These are phyloP conservation scores for Martiniozyma asiatica DNA, from an alignment of 1,139 yeast species.

Conservation along the genomic window DNA sequence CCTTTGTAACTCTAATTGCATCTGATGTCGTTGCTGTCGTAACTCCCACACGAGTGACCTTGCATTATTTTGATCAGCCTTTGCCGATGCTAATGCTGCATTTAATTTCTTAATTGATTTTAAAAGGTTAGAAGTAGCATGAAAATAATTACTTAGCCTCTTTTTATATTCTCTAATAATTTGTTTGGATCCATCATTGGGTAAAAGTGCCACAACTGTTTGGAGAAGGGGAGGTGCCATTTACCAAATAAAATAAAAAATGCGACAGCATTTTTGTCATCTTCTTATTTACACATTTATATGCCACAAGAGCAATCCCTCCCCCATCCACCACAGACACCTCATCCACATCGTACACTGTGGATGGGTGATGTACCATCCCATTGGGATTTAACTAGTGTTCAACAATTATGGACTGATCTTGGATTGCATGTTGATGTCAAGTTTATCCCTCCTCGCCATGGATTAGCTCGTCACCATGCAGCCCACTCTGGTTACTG, in stretches of 20 bases:
- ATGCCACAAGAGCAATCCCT: too few relatives aligned
- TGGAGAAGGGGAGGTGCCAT: too few relatives aligned
- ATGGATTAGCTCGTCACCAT: constrained; percentile 20
- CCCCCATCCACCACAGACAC: constrained; percentile 38
- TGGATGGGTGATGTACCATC: constrained; percentile 98
- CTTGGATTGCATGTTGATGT: constrained; percentile 38
- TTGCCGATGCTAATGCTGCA: too few relatives aligned
- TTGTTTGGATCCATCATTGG: constrained; percentile 15
- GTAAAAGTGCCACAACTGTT: too few relatives aligned
- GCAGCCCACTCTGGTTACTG: constrained; percentile 61
- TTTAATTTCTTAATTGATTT: constrained; percentile 27
- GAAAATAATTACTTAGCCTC: constrained; percentile 18
- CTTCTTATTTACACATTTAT: too few relatives aligned
- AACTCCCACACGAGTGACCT: constrained; percentile 1
- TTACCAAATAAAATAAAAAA: too few relatives aligned
- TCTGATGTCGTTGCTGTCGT: constrained; percentile 1
- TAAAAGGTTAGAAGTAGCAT: constrained; percentile 28
- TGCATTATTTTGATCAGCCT: constrained; percentile 27
- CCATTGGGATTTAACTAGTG: constrained; percentile 63
- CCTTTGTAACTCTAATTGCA: constrained; percentile 1
- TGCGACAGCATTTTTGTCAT: too few relatives aligned
- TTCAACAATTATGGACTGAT: constrained; percentile 55
- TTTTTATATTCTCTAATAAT: constrained; percentile 14
- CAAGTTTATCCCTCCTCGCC: constrained; percentile 45
- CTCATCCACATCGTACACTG: constrained; percentile 30